phyloP scores from a whole-genome alignment of 2,329 filamentous ascomycete genomes.

The Myriosclerotinia curreyana region DNA sequence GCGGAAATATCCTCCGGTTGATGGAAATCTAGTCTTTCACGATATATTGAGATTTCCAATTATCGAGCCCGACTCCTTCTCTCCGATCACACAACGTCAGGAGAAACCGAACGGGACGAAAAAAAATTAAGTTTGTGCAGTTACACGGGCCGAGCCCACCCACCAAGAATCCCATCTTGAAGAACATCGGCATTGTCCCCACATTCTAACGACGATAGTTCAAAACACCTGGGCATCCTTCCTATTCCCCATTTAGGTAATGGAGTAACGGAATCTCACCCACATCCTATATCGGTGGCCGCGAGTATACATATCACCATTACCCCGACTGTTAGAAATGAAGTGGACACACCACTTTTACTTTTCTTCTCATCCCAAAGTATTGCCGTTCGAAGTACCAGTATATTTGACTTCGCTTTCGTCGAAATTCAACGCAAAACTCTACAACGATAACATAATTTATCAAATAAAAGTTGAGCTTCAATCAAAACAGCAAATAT shows the following conservation, averaged over 20 bases:
- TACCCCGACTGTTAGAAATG: constrained; percentile 11
- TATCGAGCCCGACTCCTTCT: constrained; percentile 1
- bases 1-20: not conserved
- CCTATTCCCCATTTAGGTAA: constrained; percentile 15
- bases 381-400: not conserved
- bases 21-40: not conserved
- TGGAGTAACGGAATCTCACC: constrained; percentile 17
- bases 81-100: not conserved
- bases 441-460: not conserved
- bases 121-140: not conserved
- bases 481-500: constrained; percentile 1
- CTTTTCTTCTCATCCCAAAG: constrained; percentile 7
- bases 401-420: not conserved
- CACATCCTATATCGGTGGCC: constrained; percentile 12
- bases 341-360: constrained; percentile 3
- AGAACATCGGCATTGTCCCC: not conserved
- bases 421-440: not conserved
- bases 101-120: not conserved
- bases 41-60: not conserved
- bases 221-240: constrained; percentile 3
- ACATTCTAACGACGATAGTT: constrained; percentile 1
- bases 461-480: not conserved
- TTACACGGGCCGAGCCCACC: constrained; percentile 7
- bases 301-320: constrained; percentile 15
- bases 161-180: constrained; percentile 1